These are phyloP conservation scores for Prunus mongolica DNA, from an alignment of 306 rosid genomes.

Conservation along the genomic window DNA sequence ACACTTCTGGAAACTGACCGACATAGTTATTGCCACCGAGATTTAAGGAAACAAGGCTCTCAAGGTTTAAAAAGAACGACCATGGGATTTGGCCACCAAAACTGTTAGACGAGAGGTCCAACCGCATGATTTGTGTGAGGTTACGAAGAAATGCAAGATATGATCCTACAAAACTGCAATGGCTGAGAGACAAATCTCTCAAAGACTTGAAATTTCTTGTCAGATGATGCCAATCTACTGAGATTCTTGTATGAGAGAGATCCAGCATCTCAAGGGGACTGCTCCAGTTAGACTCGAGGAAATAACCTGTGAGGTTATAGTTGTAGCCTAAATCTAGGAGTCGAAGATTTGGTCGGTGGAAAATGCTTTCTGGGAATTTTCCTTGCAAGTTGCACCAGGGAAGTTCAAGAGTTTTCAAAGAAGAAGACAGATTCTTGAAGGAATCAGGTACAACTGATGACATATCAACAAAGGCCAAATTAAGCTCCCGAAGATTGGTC, in stretches of 20 bases:
- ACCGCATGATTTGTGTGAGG: background rate
- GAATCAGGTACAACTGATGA: background rate
- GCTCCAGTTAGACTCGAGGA: too few species aligned
- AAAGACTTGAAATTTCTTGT: background rate
- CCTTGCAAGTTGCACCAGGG: fast-evolving
- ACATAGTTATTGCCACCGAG: background rate
- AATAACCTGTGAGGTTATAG: background rate
- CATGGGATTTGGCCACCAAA: background rate
- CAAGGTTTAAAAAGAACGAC: background rate
- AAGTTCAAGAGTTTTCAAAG: background rate
- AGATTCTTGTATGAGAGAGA: fast-evolving
- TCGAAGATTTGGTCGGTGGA: background rate
- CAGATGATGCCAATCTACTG: too few species aligned
- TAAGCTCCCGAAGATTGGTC: too few species aligned
- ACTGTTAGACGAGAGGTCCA: background rate
- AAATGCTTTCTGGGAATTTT: background rate
- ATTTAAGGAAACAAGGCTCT: background rate
- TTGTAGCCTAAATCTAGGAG: fast-evolving
- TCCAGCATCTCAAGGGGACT: too few species aligned
- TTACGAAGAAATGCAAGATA: background rate
- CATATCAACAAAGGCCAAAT: fast-evolving
- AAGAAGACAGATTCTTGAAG: background rate
- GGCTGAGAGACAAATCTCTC: background rate
- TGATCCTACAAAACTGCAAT: background rate
- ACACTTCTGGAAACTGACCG: conserved; percentile 7